Base-by-base conservation (phyloP, 495 filamentous ascomycete species). In the Annulohypoxylon stygium region DNA sequence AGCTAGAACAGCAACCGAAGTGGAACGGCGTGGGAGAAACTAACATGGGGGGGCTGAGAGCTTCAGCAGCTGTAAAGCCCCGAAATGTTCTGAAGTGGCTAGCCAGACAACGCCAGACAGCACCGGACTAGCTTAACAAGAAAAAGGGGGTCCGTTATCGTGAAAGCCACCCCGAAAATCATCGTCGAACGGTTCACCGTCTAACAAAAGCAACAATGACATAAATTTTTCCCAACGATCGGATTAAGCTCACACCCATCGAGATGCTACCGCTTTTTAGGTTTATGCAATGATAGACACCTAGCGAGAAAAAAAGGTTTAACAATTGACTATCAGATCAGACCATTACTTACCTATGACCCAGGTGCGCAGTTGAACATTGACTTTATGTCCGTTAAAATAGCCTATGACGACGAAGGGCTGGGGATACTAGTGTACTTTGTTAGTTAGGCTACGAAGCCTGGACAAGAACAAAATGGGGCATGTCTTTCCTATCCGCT, bases 151-250 rank as follows among this genome's bases (percentile, higher is more conserved):
- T 51, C 66, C 61, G 39, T 60, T 41, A 41, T 51, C 51, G 33
- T 36, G 41, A 48, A 67, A 68, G 58, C 64, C 59, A 67, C 70
- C 37, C 70, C 70, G 64, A 73, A 63, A 68, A 48, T 65, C 45
- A 68, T 69, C 65, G 26, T 41, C 65, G 20, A 33, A 60, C 30
- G 25, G 55, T 58, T 74, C 65, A 57, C 61, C 71, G 65, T 66
- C 61, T 54, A 34, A 25, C 39, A 70, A 70, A 73, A 16, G 26
- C 43, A 63, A 45, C 34, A 64, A 37, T 64, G 39, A 61, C 36
- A 48, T 59, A n/a, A 51, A 43, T 43, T 54, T 20, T 41, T 30
- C 61, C 50, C 47, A 65, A 63, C 61, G 61, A 64, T 64, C 65
- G 55, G 64, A 30, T 60, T 65, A 67, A 67, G 64, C 59, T 64